Conservation (phyloP, 208 protist species). For the Trypanosoma vivax region DNA sequence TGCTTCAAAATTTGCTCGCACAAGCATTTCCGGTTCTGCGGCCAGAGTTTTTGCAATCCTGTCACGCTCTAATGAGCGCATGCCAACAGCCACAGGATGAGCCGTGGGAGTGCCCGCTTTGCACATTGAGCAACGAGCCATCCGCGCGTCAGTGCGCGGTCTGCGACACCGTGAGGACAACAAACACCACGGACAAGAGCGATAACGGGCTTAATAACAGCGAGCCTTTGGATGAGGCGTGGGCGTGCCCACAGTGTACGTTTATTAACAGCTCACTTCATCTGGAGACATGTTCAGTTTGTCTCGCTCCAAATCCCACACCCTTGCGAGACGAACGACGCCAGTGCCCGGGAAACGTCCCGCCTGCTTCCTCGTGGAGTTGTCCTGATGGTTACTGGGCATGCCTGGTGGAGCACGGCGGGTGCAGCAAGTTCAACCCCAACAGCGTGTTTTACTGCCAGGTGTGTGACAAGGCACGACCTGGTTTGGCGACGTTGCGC, state of each 20-base stretch:
- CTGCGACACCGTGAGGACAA: conserved; percentile 33
- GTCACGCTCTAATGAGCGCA: conserved; percentile 1
- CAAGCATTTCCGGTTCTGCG: conserved; percentile 4
- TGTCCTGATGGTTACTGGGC: conserved; percentile 76
- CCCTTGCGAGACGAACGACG: conserved; percentile 16
- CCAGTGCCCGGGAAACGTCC: not conserved
- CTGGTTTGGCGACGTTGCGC: conserved; percentile 56
- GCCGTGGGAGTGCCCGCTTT: conserved; percentile 40
- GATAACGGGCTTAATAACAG: too few relatives aligned
- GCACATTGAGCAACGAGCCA: conserved; percentile 42
- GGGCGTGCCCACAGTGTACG: conserved; percentile 52
- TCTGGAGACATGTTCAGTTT: conserved; percentile 34
- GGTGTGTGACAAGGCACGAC: conserved; percentile 72
- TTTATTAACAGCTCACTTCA: conserved; percentile 47
- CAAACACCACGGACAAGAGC: conserved; percentile 25
- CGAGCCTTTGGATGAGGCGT: conserved; percentile 45
- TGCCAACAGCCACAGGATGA: not conserved
- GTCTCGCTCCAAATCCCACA: conserved; percentile 40
- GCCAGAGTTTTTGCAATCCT: conserved; percentile 14
- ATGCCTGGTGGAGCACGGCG: conserved; percentile 75
- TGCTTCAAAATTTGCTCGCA: not conserved
- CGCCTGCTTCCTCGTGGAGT: conserved; percentile 20
- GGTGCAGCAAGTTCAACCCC: conserved; percentile 83
- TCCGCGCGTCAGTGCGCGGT: conserved; percentile 22
- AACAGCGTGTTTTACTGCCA: conserved; percentile 78